Conservation (phyloP, 202 grass and related monocot species). For the Saccharum hybrid region DNA sequence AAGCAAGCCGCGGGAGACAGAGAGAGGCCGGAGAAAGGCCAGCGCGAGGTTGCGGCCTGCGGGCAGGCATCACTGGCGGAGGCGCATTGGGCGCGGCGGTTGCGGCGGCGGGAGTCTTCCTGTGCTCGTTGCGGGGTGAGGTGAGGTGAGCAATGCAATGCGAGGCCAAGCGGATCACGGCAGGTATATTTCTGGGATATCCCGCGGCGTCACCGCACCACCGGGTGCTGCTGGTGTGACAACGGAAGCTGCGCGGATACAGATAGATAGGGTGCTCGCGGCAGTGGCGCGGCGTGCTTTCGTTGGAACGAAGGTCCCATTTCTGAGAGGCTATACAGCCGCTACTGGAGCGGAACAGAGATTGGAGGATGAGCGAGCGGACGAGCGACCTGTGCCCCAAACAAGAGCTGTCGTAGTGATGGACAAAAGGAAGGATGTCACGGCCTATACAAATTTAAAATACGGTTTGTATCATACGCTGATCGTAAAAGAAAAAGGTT, state of each 20-base stretch:
- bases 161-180: conserved; percentile 1
- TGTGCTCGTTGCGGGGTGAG: too few relatives aligned
- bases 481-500: background rate
- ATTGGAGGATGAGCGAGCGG: background rate
- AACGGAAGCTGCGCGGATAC: background rate
- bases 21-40: too few relatives aligned
- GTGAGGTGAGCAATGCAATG: too few relatives aligned
- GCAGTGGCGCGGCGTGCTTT: background rate
- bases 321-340: background rate
- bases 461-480: background rate
- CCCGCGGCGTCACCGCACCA: background rate
- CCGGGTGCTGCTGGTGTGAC: background rate
- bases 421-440: background rate
- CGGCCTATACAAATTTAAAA: background rate
- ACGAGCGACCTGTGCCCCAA: background rate
- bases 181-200: background rate
- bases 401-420: background rate
- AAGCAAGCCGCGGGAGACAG: background rate
- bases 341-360: background rate
- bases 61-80: background rate
- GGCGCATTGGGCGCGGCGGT: too few relatives aligned
- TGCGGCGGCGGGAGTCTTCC: too few relatives aligned
- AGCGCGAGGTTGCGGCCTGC: too few relatives aligned
- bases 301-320: background rate
- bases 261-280: background rate